Percentiles rank a stretch among this genome's conserved stretches.
Conservation (phyloP, 2,329 filamentous ascomycete genomes). For the Trichocomaceae sp. region DNA sequence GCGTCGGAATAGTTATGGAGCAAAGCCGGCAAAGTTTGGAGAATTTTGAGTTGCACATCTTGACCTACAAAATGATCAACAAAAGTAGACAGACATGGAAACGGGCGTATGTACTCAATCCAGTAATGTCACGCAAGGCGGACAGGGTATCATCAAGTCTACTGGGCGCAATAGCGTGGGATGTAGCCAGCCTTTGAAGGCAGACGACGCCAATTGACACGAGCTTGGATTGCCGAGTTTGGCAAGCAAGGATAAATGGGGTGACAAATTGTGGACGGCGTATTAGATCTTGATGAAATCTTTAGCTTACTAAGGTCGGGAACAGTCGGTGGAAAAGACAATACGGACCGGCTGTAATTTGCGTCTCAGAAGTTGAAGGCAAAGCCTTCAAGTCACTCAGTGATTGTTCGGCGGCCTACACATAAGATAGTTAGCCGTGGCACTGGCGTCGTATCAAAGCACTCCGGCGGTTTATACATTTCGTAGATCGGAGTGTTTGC, state of each 20-base stretch:
- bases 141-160: slow-evolving; percentile 81
- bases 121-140: slow-evolving; percentile 75
- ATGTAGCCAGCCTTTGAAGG: slow-evolving; percentile 79
- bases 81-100: slow-evolving; percentile 25
- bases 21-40: slow-evolving; percentile 83
- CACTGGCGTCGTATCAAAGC: slow-evolving; percentile 11
- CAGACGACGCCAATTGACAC: slow-evolving; percentile 81
- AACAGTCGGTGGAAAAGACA: slow-evolving; percentile 1
- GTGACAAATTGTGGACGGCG: slow-evolving; percentile 78
- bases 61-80: slow-evolving; percentile 46
- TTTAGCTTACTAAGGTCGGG: slow-evolving; percentile 6
- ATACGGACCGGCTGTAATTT: slow-evolving; percentile 60
- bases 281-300: slow-evolving; percentile 61
- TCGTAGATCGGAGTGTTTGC: slow-evolving; percentile 84
- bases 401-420: slow-evolving; percentile 83
- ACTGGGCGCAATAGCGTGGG: slow-evolving; percentile 68
- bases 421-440: slow-evolving; percentile 18
- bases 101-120: slow-evolving; percentile 50
- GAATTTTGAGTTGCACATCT: slow-evolving; percentile 91
- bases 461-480: slow-evolving; percentile 42
- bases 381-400: slow-evolving; percentile 79
- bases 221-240: slow-evolving; percentile 83
- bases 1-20: slow-evolving; percentile 84
- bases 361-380: slow-evolving; percentile 66
- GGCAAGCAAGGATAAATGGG: slow-evolving; percentile 89